Conservation (phyloP, 1,284 basidiomycete species). For the Trametes pubescens region DNA sequence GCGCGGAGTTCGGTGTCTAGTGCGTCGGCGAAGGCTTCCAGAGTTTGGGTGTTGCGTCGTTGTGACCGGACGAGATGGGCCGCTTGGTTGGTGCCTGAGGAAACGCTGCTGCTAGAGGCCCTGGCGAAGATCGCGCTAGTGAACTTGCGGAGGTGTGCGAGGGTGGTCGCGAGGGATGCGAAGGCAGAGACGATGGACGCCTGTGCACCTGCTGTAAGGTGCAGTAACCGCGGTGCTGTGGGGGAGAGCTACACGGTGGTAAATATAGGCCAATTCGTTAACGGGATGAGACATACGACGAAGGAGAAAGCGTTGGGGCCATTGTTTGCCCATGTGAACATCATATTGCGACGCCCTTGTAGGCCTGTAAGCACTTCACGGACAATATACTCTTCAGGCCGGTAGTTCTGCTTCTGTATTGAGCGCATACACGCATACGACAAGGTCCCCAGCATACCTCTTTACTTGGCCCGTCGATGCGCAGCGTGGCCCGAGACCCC, state of each 20-base stretch:
- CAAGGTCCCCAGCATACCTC: conserved; percentile 39
- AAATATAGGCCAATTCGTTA: conserved; percentile 1
- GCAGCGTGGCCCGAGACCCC: conserved; percentile 39
- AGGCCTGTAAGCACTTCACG: conserved; percentile 77
- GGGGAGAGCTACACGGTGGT: conserved; percentile 50
- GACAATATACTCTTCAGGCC: conserved; percentile 75
- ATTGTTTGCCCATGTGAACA: conserved; percentile 55
- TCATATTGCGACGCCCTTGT: conserved; percentile 70
- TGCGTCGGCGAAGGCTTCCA: conserved; percentile 85
- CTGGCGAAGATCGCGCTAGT: conserved; percentile 51
- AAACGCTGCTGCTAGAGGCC: conserved; percentile 31
- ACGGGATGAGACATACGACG: conserved; percentile 33
- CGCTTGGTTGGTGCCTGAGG: neutral
- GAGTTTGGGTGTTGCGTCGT: conserved; percentile 58
- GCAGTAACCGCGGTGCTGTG: conserved; percentile 63
- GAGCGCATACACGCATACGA: neutral
- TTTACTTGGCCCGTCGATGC: conserved; percentile 41
- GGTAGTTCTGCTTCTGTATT: conserved; percentile 57
- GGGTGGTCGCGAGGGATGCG: conserved; percentile 60
- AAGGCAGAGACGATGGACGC: conserved; percentile 68
- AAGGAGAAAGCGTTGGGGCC: conserved; percentile 39
- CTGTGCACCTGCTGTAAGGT: conserved; percentile 70
- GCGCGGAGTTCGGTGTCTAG: conserved; percentile 63
- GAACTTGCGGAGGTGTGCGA: conserved; percentile 71
- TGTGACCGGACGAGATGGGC: conserved; percentile 23